A percentile compares a stretch with the other conserved stretches of the same genome.
Evolutionary conservation across 2,329 filamentous ascomycete species (phyloP).

Genomic region (Colletotrichum karsti): DNA sequence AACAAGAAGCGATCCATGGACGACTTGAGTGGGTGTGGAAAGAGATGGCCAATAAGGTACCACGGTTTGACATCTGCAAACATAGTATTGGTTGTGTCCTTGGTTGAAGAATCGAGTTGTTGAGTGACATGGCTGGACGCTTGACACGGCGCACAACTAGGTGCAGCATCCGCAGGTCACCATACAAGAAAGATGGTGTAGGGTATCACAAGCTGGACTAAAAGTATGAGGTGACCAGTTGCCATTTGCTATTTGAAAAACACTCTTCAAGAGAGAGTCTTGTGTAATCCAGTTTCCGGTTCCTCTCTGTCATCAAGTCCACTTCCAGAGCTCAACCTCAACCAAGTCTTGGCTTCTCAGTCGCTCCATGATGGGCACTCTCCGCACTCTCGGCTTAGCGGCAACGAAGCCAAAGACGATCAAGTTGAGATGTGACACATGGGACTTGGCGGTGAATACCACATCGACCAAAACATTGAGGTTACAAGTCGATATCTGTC

Average conservation of each 20-base stretch:
- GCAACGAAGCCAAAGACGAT: not conserved
- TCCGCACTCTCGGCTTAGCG: not conserved
- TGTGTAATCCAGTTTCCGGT: not conserved
- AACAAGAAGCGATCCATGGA: not conserved
- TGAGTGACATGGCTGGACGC: not conserved
- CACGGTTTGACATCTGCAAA: not conserved
- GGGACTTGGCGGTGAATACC: not conserved
- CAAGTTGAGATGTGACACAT: not conserved
- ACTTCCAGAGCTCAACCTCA: not conserved
- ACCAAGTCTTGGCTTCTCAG: not conserved
- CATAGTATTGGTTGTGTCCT: not conserved
- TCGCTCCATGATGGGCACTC: not conserved
- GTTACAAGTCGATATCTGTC: not conserved
- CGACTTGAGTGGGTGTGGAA: not conserved
- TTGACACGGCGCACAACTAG: not conserved
- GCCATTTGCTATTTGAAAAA: not conserved
- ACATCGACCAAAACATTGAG: not conserved
- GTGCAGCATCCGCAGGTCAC: not conserved
- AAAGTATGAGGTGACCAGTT: not conserved
- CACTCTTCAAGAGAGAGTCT: not conserved
- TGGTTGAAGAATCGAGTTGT: conserved; percentile 4
- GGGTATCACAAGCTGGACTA: not conserved
- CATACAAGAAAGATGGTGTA: not conserved
- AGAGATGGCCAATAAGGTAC: not conserved
- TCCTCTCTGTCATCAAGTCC: not conserved